These are phyloP conservation scores for Verticillium albo-atrum DNA, from an alignment of 2,329 filamentous ascomycete species.

Conservation along the genomic window DNA sequence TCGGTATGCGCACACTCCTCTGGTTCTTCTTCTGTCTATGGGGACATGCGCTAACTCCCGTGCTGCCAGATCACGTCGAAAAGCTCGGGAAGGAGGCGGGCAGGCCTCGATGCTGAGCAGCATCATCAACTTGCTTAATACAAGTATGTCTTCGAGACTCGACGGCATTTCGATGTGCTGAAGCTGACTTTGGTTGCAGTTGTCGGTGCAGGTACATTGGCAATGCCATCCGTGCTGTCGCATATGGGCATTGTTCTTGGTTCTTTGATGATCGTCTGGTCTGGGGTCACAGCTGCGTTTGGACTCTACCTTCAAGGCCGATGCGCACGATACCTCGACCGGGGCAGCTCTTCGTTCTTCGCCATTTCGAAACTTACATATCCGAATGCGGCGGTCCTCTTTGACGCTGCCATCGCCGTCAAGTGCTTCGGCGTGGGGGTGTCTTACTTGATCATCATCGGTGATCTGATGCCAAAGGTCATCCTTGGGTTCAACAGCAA, in stretches of 20 bases:
- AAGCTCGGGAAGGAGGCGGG: constrained; percentile 68
- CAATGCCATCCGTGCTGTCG: constrained; percentile 91
- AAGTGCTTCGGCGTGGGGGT: constrained; percentile 98
- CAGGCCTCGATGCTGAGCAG: constrained; percentile 87
- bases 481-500: constrained; percentile 71
- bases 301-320: constrained; percentile 91
- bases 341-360: constrained; percentile 87
- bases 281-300: constrained; percentile 81
- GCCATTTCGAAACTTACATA: constrained; percentile 97
- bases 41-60: constrained; percentile 5
- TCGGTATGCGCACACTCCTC: constrained; percentile 5
- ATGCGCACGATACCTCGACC: constrained; percentile 89
- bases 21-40: not conserved
- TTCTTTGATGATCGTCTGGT: constrained; percentile 82
- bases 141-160: constrained; percentile 55
- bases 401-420: constrained; percentile 91
- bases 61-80: constrained; percentile 45
- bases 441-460: constrained; percentile 97
- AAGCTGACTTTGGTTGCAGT: constrained; percentile 45
- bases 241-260: constrained; percentile 93
- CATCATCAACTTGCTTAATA: constrained; percentile 93
- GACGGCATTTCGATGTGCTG: not conserved
- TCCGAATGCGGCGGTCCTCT: constrained; percentile 90
- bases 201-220: constrained; percentile 88
- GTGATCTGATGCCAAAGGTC: constrained; percentile 95